Evolutionary conservation across 2,329 filamentous ascomycete genomes (phyloP), one percentile per base, ranked within the genome.

Genomic region (Xylariales sp.): DNA sequence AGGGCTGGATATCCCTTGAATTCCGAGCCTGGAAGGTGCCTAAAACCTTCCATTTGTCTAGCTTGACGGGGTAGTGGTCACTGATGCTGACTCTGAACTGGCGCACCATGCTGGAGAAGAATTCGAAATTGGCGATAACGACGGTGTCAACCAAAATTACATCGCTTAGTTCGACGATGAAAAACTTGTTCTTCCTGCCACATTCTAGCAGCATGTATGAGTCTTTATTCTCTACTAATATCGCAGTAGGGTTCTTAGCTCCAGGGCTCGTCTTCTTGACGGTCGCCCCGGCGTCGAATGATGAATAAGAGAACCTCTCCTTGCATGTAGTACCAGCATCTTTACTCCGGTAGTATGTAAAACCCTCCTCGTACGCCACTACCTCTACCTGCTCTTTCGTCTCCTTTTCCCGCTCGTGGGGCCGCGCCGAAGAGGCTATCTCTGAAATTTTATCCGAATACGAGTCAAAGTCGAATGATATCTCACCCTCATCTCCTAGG

Each of bases 241-340:
- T 91, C 14, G 94, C 91, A 67, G 94, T 97, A 16, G 94, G 86
- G 69, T 96, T 97, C 79, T 96, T 97, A 63, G 93, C 92, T 69
- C 94, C 91, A 3, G 88, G 85, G 76, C 97, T 97, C 2, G 93
- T 93, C 82, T 98, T 98, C 69, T 97, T 84, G 34, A 98, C 89
- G 0, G 93, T 97, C 12, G 96, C 96, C 10, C 96, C 96, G 68
- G 94, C 97, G 79, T 99, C 96, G 76, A 98, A 98, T 0, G 95
- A 98, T 6, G 96, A 94, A 81, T 97, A 99, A 62, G 97, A 98
- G 80, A 97, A 97, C 52, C 96, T 87, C 80, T 98, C 96, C 80
- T 98, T 98, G 86, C 95, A 97, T 0, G 96, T 99, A 79, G 93
- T 97, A 7, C 96, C 96, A 3, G 96, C 96, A 79, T 98, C 94